A percentile compares a stretch with the other conserved stretches of the same genome.
Evolutionary conservation across 2,329 filamentous ascomycete species (phyloP).

Genomic region (Elsinoe batatas): DNA sequence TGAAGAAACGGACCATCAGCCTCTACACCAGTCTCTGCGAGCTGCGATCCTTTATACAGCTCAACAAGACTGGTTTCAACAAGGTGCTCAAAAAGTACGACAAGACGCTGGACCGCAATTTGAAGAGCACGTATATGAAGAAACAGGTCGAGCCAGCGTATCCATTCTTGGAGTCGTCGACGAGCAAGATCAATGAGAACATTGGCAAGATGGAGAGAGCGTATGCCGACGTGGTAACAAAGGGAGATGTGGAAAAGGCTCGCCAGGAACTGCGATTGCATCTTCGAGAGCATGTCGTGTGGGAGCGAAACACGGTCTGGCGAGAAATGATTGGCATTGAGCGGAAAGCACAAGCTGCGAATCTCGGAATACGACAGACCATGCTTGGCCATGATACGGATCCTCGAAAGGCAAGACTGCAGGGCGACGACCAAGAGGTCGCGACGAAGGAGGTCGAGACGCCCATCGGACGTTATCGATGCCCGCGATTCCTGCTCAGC

Average conservation of each 20-base stretch:
- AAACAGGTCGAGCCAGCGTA: constrained; percentile 66
- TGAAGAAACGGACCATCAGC: constrained; percentile 84
- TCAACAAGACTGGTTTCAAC: constrained; percentile 92
- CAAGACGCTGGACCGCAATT: constrained; percentile 77
- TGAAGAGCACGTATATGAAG: constrained; percentile 69
- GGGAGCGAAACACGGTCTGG: constrained; percentile 99
- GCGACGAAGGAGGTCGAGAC: constrained; percentile 62
- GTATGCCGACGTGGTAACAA: constrained; percentile 74
- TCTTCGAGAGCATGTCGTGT: constrained; percentile 90
- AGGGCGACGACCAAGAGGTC: constrained; percentile 69
- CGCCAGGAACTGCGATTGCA: constrained; percentile 82
- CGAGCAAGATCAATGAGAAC: constrained; percentile 58
- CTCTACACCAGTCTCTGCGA: constrained; percentile 90
- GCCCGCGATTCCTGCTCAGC: constrained; percentile 76
- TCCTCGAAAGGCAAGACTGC: constrained; percentile 57
- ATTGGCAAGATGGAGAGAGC: constrained; percentile 66
- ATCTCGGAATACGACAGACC: constrained; percentile 67
- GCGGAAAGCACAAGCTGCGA: constrained; percentile 85
- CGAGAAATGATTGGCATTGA: constrained; percentile 98
- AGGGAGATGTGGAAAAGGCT: constrained; percentile 65
- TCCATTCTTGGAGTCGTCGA: constrained; percentile 67
- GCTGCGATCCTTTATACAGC: constrained; percentile 87
- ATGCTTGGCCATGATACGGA: constrained; percentile 68
- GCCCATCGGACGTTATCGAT: constrained; percentile 65
- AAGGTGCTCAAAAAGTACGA: constrained; percentile 98